Evolutionary conservation across 495 filamentous ascomycete species (phyloP).

Genomic region (Podospora conica): DNA sequence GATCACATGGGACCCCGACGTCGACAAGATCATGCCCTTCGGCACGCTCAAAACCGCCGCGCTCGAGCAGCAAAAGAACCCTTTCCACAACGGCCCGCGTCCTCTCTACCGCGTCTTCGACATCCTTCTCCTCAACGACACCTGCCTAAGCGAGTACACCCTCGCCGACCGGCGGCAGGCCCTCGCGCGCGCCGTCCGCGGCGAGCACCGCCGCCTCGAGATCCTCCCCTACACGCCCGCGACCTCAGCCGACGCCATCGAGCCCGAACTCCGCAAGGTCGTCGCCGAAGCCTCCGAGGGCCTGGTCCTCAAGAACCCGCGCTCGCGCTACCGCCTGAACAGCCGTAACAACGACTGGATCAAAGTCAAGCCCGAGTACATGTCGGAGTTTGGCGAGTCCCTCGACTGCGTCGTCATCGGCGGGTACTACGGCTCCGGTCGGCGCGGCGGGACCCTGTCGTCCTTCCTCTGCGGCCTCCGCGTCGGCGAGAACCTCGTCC

Average conservation of each 20-base stretch:
- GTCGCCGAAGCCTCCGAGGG: constrained; percentile 87
- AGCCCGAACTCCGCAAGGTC: constrained; percentile 70
- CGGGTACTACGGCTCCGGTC: constrained; percentile 87
- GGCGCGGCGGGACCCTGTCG: constrained; percentile 72
- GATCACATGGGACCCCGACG: constrained; percentile 94
- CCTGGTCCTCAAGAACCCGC: constrained; percentile 88
- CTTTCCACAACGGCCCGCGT: constrained; percentile 61
- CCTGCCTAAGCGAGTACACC: constrained; percentile 71
- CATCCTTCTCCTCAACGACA: constrained; percentile 80
- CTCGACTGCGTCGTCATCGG: constrained; percentile 86
- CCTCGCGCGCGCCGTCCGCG: constrained; percentile 57
- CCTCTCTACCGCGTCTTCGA: constrained; percentile 85
- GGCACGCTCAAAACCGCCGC: constrained; percentile 93
- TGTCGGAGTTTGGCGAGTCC: constrained; percentile 92
- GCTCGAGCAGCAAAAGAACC: constrained; percentile 72
- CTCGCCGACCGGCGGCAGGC: constrained; percentile 76
- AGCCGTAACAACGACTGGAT: constrained; percentile 96
- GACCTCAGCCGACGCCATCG: constrained; percentile 61
- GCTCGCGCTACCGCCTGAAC: constrained; percentile 78
- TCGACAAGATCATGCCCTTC: constrained; percentile 79
- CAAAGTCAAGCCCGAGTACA: constrained; percentile 98
- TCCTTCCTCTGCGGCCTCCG: constrained; percentile 85
- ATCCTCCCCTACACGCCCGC: constrained; percentile 70
- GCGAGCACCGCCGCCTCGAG: constrained; percentile 70
- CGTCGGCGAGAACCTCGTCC: constrained; percentile 60